phyloP scores from a whole-genome alignment of 257 asterid species.

The Nyctanthes arbortristis region DNA sequence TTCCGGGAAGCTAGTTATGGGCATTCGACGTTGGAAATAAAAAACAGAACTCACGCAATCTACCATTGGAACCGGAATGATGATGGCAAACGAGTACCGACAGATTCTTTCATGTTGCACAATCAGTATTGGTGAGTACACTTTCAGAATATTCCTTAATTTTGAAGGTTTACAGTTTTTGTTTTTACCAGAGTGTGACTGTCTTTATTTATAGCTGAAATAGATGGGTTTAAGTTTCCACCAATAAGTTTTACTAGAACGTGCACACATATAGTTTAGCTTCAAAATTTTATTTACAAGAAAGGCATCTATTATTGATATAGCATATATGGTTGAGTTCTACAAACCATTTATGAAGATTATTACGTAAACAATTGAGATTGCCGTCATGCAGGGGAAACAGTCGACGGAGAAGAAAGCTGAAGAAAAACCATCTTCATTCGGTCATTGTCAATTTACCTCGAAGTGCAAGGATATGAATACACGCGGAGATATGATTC shows the following conservation, averaged over 20 bases:
- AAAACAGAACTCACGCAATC: slow-evolving; percentile 80
- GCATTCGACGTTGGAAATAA: slow-evolving; percentile 87
- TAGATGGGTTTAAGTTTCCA: not conserved
- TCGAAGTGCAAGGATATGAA: slow-evolving; percentile 26
- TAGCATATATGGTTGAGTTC: not conserved
- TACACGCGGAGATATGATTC: not conserved
- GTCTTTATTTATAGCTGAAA: too few relatives aligned
- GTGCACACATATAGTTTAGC: too few relatives aligned
- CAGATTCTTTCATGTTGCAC: slow-evolving; percentile 72
- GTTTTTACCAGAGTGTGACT: not conserved
- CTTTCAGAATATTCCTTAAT: slow-evolving; percentile 9
- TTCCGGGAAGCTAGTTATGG: slow-evolving; percentile 98
- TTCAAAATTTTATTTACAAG: too few relatives aligned
- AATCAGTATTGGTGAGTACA: slow-evolving; percentile 84
- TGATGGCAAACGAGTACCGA: slow-evolving; percentile 74
- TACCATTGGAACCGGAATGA: slow-evolving; percentile 97
- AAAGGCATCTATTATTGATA: too few relatives aligned
- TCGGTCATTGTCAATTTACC: slow-evolving; percentile 36
- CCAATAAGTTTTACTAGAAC: not conserved
- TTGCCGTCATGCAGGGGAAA: slow-evolving; percentile 64
- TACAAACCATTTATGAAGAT: not conserved
- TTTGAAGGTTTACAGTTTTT: not conserved
- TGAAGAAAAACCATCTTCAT: slow-evolving; percentile 61
- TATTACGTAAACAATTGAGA: not conserved
- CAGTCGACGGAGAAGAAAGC: slow-evolving; percentile 65